Evolutionary conservation across 2,329 filamentous ascomycete species (phyloP), one percentile per base, ranked within the genome.

Genomic region (Phyllosticta capitalensis): DNA sequence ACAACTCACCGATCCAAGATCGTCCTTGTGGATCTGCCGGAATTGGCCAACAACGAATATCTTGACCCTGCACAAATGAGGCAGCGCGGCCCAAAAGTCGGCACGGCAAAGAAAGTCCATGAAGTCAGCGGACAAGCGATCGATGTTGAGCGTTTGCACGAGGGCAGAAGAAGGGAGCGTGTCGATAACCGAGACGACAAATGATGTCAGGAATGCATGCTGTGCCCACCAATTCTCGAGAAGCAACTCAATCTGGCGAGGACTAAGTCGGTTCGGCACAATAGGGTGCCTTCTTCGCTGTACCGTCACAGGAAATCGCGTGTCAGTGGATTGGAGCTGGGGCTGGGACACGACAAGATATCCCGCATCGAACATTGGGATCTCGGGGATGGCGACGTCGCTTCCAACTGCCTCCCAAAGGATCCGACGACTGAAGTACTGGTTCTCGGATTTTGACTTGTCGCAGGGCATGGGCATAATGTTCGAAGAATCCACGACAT

Each of bases 221-320:
- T 89, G 85, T 6, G 85, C 85, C 83, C 85, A 88, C 56, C 84
- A 81, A 3, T 84, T 82, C 68, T 89, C 85, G 45, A 86, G 72
- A 1, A 89, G 71, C 82, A 87, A 85, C 69, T 88, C 84, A 56
- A 80, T 83, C 68, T 89, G 87, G n/a, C 81, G 76, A 61, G 76
- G 77, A 0, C 81, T 82, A n/a, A 88, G 77, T 30, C 75, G 73
- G 1, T 75, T 74, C 2, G 84, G 84, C 49, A 79, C 77, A n/a
- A 85, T 68, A 4, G 71, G 56, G 28, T 59, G n/a, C 14, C 3
- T 21, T 26, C 7, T 28, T 50, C 45, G 19, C 9, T 9, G 9
- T 59, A 21, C 24, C n/a, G n/a, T n/a, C n/a, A n/a, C n/a, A n/a
- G n/a, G n/a, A n/a, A n/a, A n/a, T n/a, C n/a, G n/a, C n/a, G n/a